These are phyloP conservation scores for Colletotrichum truncatum DNA, from an alignment of 2,329 filamentous ascomycete genomes.

Conservation along the genomic window DNA sequence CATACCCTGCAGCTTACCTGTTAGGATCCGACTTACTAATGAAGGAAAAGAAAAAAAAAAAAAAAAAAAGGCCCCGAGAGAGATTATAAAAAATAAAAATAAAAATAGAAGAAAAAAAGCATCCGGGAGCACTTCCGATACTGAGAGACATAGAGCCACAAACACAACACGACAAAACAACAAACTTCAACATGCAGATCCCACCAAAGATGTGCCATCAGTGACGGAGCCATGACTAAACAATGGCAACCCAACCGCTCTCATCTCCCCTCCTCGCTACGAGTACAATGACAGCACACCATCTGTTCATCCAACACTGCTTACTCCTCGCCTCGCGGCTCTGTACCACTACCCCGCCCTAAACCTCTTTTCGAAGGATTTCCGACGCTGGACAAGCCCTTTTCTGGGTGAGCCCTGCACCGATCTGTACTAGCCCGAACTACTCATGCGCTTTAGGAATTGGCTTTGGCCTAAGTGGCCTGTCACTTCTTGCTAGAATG, in stretches of 20 bases:
- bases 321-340: constrained; percentile 7
- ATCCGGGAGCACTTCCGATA: too few relatives aligned
- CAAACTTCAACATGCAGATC: neutral
- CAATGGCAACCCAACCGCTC: too few relatives aligned
- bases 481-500: neutral
- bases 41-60: too few relatives aligned
- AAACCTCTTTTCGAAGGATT: constrained; percentile 17
- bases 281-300: constrained; percentile 10
- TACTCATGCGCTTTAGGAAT: neutral
- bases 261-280: neutral
- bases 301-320: constrained; percentile 15
- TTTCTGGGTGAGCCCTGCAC: constrained; percentile 9
- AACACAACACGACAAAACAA: neutral
- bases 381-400: neutral
- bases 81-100: too few relatives aligned
- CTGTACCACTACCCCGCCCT: constrained; percentile 21
- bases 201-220: neutral
- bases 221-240: constrained; percentile 19
- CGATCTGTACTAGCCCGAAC: neutral
- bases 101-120: neutral
- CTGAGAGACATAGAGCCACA: too few relatives aligned
- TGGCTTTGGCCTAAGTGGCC: neutral
- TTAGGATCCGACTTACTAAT: too few relatives aligned
- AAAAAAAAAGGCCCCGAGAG: too few relatives aligned
- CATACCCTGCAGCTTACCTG: too few relatives aligned